phyloP scores from a whole-genome alignment of 2,329 filamentous ascomycete genomes.

The Alternaria ethzedia region DNA sequence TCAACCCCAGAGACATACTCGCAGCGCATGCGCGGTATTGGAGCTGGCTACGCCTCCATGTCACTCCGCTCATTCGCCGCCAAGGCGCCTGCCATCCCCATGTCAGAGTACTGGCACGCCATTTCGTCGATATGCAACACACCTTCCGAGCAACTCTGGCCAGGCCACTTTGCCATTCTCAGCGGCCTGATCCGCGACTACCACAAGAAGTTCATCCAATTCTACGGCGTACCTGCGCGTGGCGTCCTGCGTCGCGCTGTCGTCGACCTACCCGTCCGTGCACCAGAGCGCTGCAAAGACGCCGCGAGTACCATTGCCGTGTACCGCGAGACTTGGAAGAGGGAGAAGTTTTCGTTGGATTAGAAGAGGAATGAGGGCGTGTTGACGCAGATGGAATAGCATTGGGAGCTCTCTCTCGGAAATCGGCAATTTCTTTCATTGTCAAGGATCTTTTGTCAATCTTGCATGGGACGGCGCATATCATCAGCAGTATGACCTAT shows the following conservation, averaged over 20 bases:
- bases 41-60: conserved; percentile 82
- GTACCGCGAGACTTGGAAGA: conserved; percentile 42
- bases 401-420: neutral
- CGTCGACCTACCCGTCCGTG: conserved; percentile 70
- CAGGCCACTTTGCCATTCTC: conserved; percentile 58
- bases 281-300: conserved; percentile 31
- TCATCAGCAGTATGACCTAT: conserved; percentile 11
- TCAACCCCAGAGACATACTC: conserved; percentile 70
- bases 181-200: conserved; percentile 66
- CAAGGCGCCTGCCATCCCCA: conserved; percentile 72
- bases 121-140: conserved; percentile 80
- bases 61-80: conserved; percentile 74
- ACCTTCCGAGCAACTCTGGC: conserved; percentile 59
- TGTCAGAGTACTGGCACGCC: conserved; percentile 82
- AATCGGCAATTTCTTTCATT: neutral
- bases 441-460: neutral
- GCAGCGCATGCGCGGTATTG: conserved; percentile 83
- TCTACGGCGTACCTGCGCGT: conserved; percentile 80
- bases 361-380: neutral
- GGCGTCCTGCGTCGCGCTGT: conserved; percentile 73
- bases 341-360: conserved; percentile 28
- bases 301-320: conserved; percentile 40
- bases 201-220: conserved; percentile 75
- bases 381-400: neutral
- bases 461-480: neutral